phyloP scores from a whole-genome alignment of 2,329 filamentous ascomycete genomes.

The Coniella vitis region DNA sequence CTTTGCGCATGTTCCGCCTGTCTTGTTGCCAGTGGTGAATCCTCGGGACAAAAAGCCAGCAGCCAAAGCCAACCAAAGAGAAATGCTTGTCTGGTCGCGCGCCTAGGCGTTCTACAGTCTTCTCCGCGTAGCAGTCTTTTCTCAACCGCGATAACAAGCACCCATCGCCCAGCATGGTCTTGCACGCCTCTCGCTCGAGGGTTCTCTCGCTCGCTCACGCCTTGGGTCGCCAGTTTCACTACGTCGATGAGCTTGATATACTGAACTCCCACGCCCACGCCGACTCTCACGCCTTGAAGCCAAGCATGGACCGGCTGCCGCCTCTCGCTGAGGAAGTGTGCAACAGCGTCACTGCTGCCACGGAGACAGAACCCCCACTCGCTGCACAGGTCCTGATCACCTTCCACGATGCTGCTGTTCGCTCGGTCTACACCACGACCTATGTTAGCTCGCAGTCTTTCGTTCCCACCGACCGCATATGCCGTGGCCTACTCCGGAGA shows the following conservation, averaged over 20 bases:
- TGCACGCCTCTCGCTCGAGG: constrained; percentile 6
- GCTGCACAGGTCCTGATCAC: constrained; percentile 36
- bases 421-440: constrained; percentile 34
- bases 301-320: constrained; percentile 1
- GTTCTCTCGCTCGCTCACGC: constrained; percentile 2
- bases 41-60: neutral
- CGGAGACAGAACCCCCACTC: constrained; percentile 8
- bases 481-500: constrained; percentile 41
- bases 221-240: constrained; percentile 2
- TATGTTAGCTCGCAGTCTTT: constrained; percentile 41
- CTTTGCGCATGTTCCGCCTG: neutral
- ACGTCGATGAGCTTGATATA: constrained; percentile 6
- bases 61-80: neutral
- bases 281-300: neutral
- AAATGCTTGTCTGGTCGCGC: neutral
- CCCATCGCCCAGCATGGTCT: constrained; percentile 9
- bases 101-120: neutral
- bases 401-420: constrained; percentile 38
- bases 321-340: constrained; percentile 12
- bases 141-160: neutral
- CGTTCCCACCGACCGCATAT: constrained; percentile 38
- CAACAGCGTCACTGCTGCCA: neutral
- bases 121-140: constrained; percentile 5
- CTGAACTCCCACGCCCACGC: constrained; percentile 1
- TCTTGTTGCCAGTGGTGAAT: neutral